phyloP scores from a whole-genome alignment of 257 asterid genomes.

The Jasminum sambac region DNA sequence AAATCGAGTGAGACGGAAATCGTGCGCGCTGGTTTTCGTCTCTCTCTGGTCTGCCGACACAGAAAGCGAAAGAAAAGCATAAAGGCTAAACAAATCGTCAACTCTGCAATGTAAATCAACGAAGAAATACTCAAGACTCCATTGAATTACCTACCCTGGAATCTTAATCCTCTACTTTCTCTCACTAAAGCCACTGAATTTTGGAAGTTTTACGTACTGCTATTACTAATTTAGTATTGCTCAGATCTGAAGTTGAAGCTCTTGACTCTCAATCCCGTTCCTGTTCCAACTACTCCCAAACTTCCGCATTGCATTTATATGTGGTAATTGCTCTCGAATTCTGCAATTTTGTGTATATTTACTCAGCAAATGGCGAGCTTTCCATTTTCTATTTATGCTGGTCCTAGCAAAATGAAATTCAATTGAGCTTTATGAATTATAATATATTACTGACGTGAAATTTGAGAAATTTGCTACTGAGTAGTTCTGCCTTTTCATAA shows the following conservation, averaged over 20 bases:
- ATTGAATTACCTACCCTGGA: background rate
- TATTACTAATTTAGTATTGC: background rate
- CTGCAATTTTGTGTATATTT: background rate
- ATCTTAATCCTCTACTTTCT: background rate
- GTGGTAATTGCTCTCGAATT: background rate
- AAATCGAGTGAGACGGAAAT: background rate
- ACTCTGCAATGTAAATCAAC: background rate
- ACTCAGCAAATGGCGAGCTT: background rate
- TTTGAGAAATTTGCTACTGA: background rate
- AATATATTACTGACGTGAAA: too few relatives aligned
- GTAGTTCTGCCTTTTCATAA: background rate
- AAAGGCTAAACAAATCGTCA: too few relatives aligned
- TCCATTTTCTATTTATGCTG: background rate
- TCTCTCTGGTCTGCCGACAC: background rate
- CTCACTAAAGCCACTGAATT: background rate
- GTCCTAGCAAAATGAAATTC: background rate
- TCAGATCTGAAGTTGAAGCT: conserved; percentile 2
- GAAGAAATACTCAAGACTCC: conserved; percentile 4
- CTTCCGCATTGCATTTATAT: background rate
- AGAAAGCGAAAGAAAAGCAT: background rate
- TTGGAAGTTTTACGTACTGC: background rate
- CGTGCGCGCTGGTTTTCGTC: conserved; percentile 13
- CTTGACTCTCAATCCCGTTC: background rate
- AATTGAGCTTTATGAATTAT: background rate
- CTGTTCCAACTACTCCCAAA: background rate